A percentile compares a stretch with the other conserved stretches of the same genome.
phyloP scores from a whole-genome alignment of 176 grass and related monocot genomes.

The Leersia perrieri region DNA sequence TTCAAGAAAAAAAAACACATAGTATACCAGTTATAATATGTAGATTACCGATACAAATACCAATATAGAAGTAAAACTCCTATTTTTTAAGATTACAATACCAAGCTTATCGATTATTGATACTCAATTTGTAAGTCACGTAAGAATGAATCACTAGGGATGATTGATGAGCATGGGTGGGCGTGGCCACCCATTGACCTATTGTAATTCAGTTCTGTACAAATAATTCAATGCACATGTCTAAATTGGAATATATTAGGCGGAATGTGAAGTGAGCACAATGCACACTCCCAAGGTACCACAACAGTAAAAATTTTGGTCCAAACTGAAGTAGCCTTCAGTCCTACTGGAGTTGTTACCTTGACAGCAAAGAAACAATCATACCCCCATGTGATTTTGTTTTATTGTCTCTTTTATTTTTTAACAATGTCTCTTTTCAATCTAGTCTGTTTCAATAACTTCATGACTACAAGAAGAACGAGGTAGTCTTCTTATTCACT shows the following conservation, averaged over 20 bases:
- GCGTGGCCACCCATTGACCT: not conserved
- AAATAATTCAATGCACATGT: not conserved
- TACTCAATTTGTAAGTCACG: not conserved
- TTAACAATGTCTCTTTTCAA: not conserved
- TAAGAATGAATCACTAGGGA: not conserved
- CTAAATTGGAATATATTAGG: not conserved
- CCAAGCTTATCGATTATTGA: not conserved
- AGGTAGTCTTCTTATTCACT: conserved; percentile 14
- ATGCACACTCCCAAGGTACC: not conserved
- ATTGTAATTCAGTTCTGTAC: not conserved
- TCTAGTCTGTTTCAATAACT: conserved; percentile 10
- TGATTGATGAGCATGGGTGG: not conserved
- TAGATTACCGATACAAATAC: conserved; percentile 2
- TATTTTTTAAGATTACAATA: not conserved
- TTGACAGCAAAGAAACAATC: conserved; percentile 19
- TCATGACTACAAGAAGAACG: conserved; percentile 14
- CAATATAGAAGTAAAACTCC: not conserved
- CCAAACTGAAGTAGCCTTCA: conserved; percentile 17
- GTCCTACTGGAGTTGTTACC: conserved; percentile 4
- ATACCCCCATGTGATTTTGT: conserved; percentile 36
- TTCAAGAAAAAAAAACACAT: conserved; percentile 15
- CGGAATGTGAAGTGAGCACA: no score
- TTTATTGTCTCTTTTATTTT: conserved; percentile 29
- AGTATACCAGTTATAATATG: conserved; percentile 5
- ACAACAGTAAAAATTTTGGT: conserved; percentile 1